Base-by-base conservation (phyloP, 345 rosid genomes). In the Moricandia arvensis region DNA sequence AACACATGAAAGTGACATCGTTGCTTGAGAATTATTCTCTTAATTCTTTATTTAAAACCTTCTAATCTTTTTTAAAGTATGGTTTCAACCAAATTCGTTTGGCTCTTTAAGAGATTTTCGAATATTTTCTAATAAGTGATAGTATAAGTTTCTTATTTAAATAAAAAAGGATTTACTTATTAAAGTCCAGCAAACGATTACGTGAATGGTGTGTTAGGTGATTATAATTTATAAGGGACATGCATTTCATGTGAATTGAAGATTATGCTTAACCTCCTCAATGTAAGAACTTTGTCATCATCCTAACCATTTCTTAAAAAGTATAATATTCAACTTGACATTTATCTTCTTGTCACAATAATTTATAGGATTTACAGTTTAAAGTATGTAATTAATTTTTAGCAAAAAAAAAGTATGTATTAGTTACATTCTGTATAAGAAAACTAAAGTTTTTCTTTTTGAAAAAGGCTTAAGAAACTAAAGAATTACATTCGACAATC, bases 1-100 rank as follows among this genome's bases (percentile, higher is more conserved):
- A 80, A 78, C 57, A 27, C 59, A 37, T 68, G 83, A 82, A 38
- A 71, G 54, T 34, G 80, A 75, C 80, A 3, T 69, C 5, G 55
- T 69, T 63, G 66, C 43, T 63, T 43, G 13, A 47, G 63, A 74
- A 58, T 74, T 73, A 79, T 79, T 79, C 79, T 54, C 70, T 41
- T 77, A 57, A 59, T 66, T 78, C 49, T 72, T 59, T 66, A 35
- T 34, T 17, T 5, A 7, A 7, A 16, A 26, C 55, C 13, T 59
- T 34, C 33, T 27, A 12, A 5, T 15, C 35, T 47, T 49, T 15
- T 49, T 5, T 0, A 16, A 49, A 15, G 5, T 65, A 34, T 27
- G 33, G 16, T 33, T 66, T 47, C 26, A 72, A 13, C 35, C 24
- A 13, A 49, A 13, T 49, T 35, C 76, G 38, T 51, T n/a, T 29